These are phyloP conservation scores for Arabis hirsuta DNA, from an alignment of 345 rosid species.

Conservation along the genomic window DNA sequence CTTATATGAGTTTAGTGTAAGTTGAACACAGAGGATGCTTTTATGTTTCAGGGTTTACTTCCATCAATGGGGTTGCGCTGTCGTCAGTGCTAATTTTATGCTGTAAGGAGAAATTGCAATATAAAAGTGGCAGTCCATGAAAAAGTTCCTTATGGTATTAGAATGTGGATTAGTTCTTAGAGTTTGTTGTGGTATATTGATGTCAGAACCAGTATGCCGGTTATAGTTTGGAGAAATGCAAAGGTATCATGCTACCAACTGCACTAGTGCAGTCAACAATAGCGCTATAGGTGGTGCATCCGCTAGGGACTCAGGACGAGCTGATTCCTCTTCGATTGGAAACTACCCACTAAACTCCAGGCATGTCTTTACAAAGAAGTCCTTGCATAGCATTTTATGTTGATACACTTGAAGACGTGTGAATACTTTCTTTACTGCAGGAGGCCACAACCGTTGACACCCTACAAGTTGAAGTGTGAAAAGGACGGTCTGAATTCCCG, in stretches of 20 bases:
- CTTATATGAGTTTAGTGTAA: conserved; percentile 16
- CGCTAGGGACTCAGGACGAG: conserved; percentile 71
- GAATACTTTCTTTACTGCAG: conserved; percentile 50
- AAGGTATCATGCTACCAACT: conserved; percentile 89
- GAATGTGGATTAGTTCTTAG: conserved; percentile 51
- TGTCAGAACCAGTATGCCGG: conserved; percentile 87
- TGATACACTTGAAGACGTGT: conserved; percentile 34
- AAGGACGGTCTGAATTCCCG: conserved; percentile 84
- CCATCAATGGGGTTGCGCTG: conserved; percentile 33
- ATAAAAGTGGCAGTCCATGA: conserved; percentile 32
- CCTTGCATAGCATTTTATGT: conserved; percentile 29
- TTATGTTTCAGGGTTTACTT: conserved; percentile 38
- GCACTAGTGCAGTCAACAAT: conserved; percentile 96
- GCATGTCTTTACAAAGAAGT: conserved; percentile 45
- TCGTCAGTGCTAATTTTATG: conserved; percentile 37
- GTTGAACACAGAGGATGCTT: conserved; percentile 9
- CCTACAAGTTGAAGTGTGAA: conserved; percentile 95
- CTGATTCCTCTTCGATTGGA: conserved; percentile 78
- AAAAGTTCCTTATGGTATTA: conserved; percentile 36
- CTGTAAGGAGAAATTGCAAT: conserved; percentile 38
- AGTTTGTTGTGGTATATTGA: conserved; percentile 49
- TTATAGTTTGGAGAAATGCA: conserved; percentile 95
- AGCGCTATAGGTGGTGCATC: conserved; percentile 76
- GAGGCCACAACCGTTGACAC: conserved; percentile 66
- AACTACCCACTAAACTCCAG: conserved; percentile 74